Evolutionary conservation across 495 filamentous ascomycete species (phyloP).

Genomic region (Articulospora tetracladia): DNA sequence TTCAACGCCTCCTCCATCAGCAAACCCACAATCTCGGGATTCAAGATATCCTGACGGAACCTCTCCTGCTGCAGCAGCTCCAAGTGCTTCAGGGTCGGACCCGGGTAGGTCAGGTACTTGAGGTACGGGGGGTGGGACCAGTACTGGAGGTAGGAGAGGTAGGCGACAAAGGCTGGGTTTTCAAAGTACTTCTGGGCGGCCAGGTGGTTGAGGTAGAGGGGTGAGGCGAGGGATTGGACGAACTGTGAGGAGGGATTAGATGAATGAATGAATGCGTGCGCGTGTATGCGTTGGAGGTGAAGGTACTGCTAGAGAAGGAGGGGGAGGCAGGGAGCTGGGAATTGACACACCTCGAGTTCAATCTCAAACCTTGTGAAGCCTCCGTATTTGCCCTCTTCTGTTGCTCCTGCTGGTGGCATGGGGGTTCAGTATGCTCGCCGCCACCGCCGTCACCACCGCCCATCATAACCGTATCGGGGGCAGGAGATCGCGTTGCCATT

Average conservation of each 20-base stretch:
- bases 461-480: conserved; percentile 27
- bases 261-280: not conserved
- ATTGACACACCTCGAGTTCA: conserved; percentile 62
- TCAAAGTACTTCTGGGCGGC: conserved; percentile 51
- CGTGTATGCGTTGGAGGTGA: not conserved
- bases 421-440: conserved; percentile 17
- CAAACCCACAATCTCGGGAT: conserved; percentile 62
- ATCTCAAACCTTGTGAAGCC: conserved; percentile 70
- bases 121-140: conserved; percentile 78
- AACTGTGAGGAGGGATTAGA: conserved; percentile 54
- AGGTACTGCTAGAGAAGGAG: not conserved
- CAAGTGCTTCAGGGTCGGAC: conserved; percentile 76
- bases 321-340: not conserved
- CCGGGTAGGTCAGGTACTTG: conserved; percentile 77
- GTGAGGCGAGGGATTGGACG: conserved; percentile 81
- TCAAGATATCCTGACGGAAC: conserved; percentile 79
- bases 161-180: conserved; percentile 69
- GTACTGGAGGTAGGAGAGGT: conserved; percentile 82
- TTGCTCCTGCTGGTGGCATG: conserved; percentile 14
- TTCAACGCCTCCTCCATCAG: conserved; percentile 53
- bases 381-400: conserved; percentile 48
- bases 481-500: not conserved
- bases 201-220: conserved; percentile 78
- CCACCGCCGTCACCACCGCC: no score
- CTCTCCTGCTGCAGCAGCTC: conserved; percentile 77